Evolutionary conservation across 345 rosid genomes (phyloP), one percentile per base, ranked within the genome.

Genomic region (Trapa bicornis): DNA sequence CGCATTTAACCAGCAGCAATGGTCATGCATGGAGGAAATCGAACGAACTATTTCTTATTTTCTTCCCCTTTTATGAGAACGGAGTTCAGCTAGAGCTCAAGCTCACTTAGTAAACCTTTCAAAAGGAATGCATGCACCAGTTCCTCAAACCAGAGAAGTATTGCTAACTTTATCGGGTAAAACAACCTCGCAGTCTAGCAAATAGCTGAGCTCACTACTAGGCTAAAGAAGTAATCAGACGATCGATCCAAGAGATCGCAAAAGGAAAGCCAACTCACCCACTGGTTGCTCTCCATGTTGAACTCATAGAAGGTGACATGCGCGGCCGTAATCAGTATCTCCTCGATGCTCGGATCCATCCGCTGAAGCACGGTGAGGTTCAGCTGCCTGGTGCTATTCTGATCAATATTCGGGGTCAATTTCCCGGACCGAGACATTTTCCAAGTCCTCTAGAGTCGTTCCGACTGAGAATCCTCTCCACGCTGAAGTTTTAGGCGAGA

Each of bases 271-370:
- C 45, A 69, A 67, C 88, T 63, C 65, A 85, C 91, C 94, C 94
- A 88, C 72, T 85, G 91, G 67, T 76, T 84, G 75, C 76, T 77
- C 36, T 81, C 89, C 76, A 85, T 78, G 82, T 85, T 81, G 83
- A 88, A 88, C 75, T 80, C 87, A 74, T 88, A 88, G 74, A 85
- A 84, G 42, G 90, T 81, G 71, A 88, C 94, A 68, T 88, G 94
- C 32, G 94, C 86, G 2, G 94, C 90, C 15, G 91, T 88, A 64
- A 85, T 82, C 69, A 85, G 79, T 73, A 85, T 85, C 81, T 88
- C 87, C 70, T 85, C 94, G 60, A 88, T 81, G 73, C 73, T 82
- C 41, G 88, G 85, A 81, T 84, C 89, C 64, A 84, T 69, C 61
- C 94, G 76, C 75, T 88, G 94, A 29, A 88, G 84, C 47, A 88